phyloP scores from a whole-genome alignment of 108 stramenopile genomes.

The Cyclostephanos invisitatus region DNA sequence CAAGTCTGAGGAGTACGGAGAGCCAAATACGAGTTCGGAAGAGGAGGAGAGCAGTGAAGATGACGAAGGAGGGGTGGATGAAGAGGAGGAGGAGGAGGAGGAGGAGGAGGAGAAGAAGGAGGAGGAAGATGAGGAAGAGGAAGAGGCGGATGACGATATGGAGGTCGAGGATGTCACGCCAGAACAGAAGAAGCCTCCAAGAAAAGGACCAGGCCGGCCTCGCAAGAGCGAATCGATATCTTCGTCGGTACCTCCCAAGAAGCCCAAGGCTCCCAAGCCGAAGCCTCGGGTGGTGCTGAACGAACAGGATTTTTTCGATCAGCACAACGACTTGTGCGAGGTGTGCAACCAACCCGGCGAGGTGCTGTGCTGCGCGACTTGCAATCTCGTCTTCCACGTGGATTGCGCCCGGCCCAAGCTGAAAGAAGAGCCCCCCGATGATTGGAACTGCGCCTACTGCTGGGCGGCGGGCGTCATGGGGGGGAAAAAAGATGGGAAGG shows the following conservation, averaged over 20 bases:
- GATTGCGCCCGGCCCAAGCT: constrained; percentile 83
- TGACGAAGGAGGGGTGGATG: constrained; percentile 10
- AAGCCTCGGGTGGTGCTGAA: constrained; percentile 37
- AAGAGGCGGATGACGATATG: constrained; percentile 1
- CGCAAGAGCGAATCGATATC: constrained; percentile 4
- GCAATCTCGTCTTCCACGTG: constrained; percentile 90
- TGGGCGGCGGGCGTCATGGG: constrained; percentile 54
- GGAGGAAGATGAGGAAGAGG: constrained; percentile 25
- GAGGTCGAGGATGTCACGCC: constrained; percentile 9
- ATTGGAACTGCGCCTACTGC: constrained; percentile 83
- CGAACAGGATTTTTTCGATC: constrained; percentile 73
- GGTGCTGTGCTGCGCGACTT: constrained; percentile 90
- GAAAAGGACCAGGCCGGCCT: constrained; percentile 26
- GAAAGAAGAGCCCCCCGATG: constrained; percentile 55
- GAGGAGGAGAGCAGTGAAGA: constrained; percentile 30
- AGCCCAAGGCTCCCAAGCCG: background rate
- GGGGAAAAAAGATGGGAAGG: constrained; percentile 64
- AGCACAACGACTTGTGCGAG: constrained; percentile 92
- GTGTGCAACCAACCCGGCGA: constrained; percentile 82
- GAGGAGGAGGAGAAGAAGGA: constrained; percentile 28
- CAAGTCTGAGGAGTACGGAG: constrained; percentile 24
- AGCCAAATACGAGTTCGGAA: constrained; percentile 23
- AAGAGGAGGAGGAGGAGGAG: constrained; percentile 18
- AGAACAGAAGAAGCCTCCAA: constrained; percentile 6
- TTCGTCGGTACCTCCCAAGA: constrained; percentile 1